Evolutionary conservation across 2,329 filamentous ascomycete species (phyloP).

Genomic region (Trematosphaeria pertusa): DNA sequence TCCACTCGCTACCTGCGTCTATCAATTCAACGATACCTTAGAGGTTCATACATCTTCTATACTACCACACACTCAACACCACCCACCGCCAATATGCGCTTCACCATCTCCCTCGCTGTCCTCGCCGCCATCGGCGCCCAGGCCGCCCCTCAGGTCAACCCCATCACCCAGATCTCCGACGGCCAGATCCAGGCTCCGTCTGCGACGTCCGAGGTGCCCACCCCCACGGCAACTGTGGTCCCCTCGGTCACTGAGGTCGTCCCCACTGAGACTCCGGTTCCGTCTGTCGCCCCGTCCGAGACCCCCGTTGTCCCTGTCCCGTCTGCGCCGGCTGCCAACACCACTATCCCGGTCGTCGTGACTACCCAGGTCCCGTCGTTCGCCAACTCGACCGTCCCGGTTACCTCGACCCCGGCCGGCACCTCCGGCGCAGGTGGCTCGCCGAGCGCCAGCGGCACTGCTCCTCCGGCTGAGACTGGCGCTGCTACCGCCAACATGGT

Average conservation of each 20-base stretch:
- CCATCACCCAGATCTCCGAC: constrained; percentile 48
- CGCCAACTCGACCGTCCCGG: constrained; percentile 7
- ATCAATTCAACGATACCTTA: background rate
- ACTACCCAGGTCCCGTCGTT: constrained; percentile 1
- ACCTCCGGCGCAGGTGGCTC: background rate
- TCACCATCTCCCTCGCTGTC: constrained; percentile 34
- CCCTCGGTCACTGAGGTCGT: constrained; percentile 13
- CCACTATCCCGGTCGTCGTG: constrained; percentile 5
- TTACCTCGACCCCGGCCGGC: constrained; percentile 1
- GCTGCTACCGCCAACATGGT: constrained; percentile 35
- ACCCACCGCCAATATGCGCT: constrained; percentile 39
- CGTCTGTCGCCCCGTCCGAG: background rate
- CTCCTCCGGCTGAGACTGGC: constrained; percentile 25
- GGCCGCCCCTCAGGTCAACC: constrained; percentile 37
- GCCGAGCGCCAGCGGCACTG: background rate
- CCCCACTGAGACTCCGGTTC: constrained; percentile 8
- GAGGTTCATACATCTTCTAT: constrained; percentile 11
- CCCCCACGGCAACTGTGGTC: constrained; percentile 7
- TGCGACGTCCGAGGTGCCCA: background rate
- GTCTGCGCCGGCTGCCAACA: background rate
- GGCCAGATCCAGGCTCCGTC: constrained; percentile 44
- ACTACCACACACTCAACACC: constrained; percentile 9
- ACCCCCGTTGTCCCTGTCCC: constrained; percentile 1
- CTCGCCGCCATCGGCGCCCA: constrained; percentile 35
- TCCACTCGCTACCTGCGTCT: background rate